Evolutionary conservation across 2,329 filamentous ascomycete species (phyloP), one percentile per base, ranked within the genome.

Genomic region (Graphiopsis chlorocephala): DNA sequence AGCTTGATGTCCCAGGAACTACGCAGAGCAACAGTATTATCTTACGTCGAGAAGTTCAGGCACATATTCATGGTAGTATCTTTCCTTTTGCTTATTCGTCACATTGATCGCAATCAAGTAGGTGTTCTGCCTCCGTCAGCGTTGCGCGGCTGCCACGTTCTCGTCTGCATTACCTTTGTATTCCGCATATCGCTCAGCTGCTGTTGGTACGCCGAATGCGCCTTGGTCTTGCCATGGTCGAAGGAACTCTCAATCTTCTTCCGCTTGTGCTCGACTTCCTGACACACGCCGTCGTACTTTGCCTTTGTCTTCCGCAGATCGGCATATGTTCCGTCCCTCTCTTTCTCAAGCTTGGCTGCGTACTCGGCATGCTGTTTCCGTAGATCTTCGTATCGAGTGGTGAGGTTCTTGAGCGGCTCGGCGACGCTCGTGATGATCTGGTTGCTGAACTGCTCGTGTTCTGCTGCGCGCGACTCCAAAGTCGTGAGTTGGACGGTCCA

Each of bases 121-220:
- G n/a, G 91, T 93, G 77, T 99, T 99, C 83, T 87, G 69, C 15
- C 20, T 6, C 52, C 73, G 31, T 65, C 26, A 66, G 33, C 35
- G 2, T 5, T 14, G 31, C 26, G 60, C 42, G 50, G 10, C 17
- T n/a, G 15, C 17, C 5, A 23, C 8, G 6, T 97, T 82, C 85
- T 68, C 5, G 20, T 3, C 58, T 29, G 74, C 26, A 62, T 25
- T 65, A 20, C 78, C 72, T 99, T 99, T 77, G 90, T 86, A 76
- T 99, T 99, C 79, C 95, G 91, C 95, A 98, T 98, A 71, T 99
- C 95, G 66, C 89, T 81, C 66, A 96, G 84, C 78, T 98, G 94
- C 75, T 97, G 92, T 73, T 96, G 92, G 78, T 96, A 99, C 42
- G 92, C 88, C 75, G 87, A 90, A 75, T 97, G 91, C 8, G 94